Percentiles rank a stretch among this genome's conserved stretches.
Evolutionary conservation across 129 eudicot species (phyloP).

Genomic region (Flaveria robusta): DNA sequence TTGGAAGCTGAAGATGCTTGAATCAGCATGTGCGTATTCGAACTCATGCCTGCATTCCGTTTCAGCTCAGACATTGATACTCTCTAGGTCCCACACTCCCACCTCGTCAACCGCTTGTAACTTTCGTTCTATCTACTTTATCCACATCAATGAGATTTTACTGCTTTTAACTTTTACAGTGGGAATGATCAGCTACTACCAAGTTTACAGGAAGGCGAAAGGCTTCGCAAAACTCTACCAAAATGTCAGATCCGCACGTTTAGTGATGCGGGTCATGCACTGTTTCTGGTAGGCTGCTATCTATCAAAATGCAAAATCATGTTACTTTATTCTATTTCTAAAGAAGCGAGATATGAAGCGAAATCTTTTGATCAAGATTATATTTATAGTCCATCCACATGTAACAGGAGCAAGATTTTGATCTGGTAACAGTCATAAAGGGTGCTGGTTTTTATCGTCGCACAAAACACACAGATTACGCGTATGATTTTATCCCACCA

Average conservation of each 20-base stretch:
- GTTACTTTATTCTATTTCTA: no score
- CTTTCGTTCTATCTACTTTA: not conserved
- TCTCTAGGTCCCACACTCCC: conserved; percentile 66
- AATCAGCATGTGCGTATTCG: conserved; percentile 61
- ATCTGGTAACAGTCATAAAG: conserved; percentile 53
- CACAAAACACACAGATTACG: conserved; percentile 48
- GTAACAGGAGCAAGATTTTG: conserved; percentile 56
- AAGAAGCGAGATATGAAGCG: not conserved
- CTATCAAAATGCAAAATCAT: not conserved
- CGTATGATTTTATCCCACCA: conserved; percentile 64
- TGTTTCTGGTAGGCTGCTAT: conserved; percentile 56
- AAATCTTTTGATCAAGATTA: not conserved
- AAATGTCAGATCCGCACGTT: conserved; percentile 58
- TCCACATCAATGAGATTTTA: not conserved
- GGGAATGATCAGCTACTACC: conserved; percentile 68
- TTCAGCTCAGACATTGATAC: conserved; percentile 66
- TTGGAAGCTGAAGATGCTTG: conserved; percentile 73
- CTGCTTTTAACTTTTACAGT: conserved; percentile 36
- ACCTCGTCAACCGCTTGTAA: not conserved
- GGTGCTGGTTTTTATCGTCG: conserved; percentile 71
- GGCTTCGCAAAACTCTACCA: conserved; percentile 51
- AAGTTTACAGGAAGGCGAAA: conserved; percentile 68
- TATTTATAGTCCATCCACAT: conserved; percentile 21
- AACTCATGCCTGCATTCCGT: conserved; percentile 77
- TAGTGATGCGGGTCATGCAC: conserved; percentile 50